Conservation (phyloP, 176 grass and related monocot genomes). For the Avena eriantha region DNA sequence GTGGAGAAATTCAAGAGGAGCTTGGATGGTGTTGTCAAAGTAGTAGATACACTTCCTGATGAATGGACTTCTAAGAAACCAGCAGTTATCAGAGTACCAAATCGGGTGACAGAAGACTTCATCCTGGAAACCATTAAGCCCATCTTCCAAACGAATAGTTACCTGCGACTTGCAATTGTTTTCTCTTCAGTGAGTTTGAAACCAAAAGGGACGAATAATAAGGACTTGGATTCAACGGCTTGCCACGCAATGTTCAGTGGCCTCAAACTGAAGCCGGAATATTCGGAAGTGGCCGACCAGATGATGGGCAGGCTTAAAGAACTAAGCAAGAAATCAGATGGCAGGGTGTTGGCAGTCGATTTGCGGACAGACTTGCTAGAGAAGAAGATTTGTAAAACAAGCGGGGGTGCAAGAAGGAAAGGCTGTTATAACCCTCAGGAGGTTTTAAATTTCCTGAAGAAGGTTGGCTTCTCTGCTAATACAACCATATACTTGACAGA, state of each 20-base stretch:
- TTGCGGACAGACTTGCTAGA: slow-evolving; percentile 68
- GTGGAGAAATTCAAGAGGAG: slow-evolving; percentile 67
- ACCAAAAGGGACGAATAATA: slow-evolving; percentile 55
- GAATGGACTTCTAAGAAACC: slow-evolving; percentile 64
- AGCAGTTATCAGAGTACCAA: slow-evolving; percentile 78
- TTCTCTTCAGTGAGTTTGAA: slow-evolving; percentile 77
- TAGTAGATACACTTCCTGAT: slow-evolving; percentile 61
- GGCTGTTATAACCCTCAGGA: slow-evolving; percentile 74
- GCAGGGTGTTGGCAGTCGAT: slow-evolving; percentile 66
- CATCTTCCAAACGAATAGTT: slow-evolving; percentile 74
- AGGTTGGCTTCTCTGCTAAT: slow-evolving; percentile 64
- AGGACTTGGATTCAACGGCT: slow-evolving; percentile 68
- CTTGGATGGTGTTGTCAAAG: slow-evolving; percentile 72
- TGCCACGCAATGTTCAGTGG: slow-evolving; percentile 86
- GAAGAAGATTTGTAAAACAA: slow-evolving; percentile 71
- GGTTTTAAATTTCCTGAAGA: slow-evolving; percentile 72
- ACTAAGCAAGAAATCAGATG: slow-evolving; percentile 59
- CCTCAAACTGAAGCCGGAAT: slow-evolving; percentile 69
- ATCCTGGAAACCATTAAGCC: slow-evolving; percentile 70
- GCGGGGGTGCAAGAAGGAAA: slow-evolving; percentile 53
- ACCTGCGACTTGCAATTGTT: slow-evolving; percentile 63
- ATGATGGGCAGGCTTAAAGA: slow-evolving; percentile 79
- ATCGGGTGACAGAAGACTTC: slow-evolving; percentile 65
- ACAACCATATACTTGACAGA: slow-evolving; percentile 83
- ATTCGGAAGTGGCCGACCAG: slow-evolving; percentile 58